A percentile compares a stretch with the other conserved stretches of the same genome.
Evolutionary conservation across 73 alveolate genomes (phyloP).

Genomic region (Blepharisma japonicum): DNA sequence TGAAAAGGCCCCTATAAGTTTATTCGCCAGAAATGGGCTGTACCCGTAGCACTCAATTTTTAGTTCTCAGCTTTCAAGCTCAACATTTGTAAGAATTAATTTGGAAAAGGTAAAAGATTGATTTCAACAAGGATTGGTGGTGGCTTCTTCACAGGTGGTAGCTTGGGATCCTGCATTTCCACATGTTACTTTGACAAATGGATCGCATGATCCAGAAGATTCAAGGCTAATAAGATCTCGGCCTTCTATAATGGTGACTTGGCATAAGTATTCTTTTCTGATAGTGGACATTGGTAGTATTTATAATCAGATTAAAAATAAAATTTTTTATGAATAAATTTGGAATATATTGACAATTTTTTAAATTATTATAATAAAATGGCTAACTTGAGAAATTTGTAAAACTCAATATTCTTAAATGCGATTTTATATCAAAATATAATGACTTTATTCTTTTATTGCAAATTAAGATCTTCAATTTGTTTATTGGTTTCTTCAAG

Average conservation of each 20-base stretch:
- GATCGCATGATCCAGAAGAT: slow-evolving; percentile 87
- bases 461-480: too few species aligned
- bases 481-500: too few species aligned
- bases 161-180: slow-evolving; percentile 78
- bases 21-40: slow-evolving; percentile 68
- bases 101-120: slow-evolving; percentile 86
- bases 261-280: slow-evolving; percentile 32
- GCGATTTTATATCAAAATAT: too few species aligned
- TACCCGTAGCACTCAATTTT: slow-evolving; percentile 74
- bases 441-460: too few species aligned
- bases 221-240: slow-evolving; percentile 81
- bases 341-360: too few species aligned
- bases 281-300: slow-evolving; percentile 2
- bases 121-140: slow-evolving; percentile 84
- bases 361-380: too few species aligned
- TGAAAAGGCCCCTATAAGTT: slow-evolving; percentile 76
- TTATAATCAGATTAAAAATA: too few species aligned
- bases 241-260: slow-evolving; percentile 89
- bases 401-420: too few species aligned
- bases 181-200: slow-evolving; percentile 78
- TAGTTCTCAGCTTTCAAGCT: slow-evolving; percentile 83
- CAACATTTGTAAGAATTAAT: slow-evolving; percentile 61
- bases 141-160: slow-evolving; percentile 59
- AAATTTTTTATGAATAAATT: too few species aligned
- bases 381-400: too few species aligned